Conservation (phyloP, 1,284 basidiomycete genomes). For the Ustilago xerochloae region DNA sequence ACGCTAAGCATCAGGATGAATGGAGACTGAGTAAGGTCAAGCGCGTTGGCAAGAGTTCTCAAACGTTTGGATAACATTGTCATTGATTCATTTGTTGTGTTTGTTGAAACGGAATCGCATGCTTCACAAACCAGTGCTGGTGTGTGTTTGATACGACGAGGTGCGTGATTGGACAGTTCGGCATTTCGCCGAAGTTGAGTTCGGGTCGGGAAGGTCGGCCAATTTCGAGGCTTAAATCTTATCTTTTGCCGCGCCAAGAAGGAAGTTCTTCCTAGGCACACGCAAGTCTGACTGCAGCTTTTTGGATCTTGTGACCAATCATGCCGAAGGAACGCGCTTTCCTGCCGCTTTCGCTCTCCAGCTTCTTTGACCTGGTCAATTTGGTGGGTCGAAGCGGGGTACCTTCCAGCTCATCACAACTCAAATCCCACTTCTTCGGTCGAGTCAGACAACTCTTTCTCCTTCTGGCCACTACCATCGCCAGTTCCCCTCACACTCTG, state of each 20-base stretch:
- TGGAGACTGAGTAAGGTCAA: constrained; percentile 53
- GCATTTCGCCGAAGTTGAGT: neutral
- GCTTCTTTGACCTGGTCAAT: too few species aligned
- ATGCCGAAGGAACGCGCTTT: too few species aligned
- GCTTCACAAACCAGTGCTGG: too few species aligned
- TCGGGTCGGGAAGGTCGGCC: neutral
- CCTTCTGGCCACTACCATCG: too few species aligned
- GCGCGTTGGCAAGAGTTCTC: constrained; percentile 43
- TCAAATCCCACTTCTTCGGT: neutral
- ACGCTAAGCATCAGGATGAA: constrained; percentile 56
- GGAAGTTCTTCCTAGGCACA: constrained; percentile 7
- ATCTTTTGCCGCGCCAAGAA: neutral
- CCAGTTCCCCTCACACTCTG: too few species aligned
- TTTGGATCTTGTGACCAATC: neutral
- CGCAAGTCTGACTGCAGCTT: too few species aligned
- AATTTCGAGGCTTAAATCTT: constrained; percentile 7
- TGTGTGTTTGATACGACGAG: too few species aligned
- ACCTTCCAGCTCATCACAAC: too few species aligned
- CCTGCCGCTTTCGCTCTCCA: too few species aligned
- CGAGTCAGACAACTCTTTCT: too few species aligned
- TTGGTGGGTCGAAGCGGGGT: too few species aligned
- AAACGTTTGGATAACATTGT: constrained; percentile 39
- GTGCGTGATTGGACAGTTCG: neutral
- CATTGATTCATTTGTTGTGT: neutral
- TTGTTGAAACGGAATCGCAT: too few species aligned